These are phyloP conservation scores for Candida ovalis DNA, from an alignment of 805 yeast genomes.

Conservation along the genomic window DNA sequence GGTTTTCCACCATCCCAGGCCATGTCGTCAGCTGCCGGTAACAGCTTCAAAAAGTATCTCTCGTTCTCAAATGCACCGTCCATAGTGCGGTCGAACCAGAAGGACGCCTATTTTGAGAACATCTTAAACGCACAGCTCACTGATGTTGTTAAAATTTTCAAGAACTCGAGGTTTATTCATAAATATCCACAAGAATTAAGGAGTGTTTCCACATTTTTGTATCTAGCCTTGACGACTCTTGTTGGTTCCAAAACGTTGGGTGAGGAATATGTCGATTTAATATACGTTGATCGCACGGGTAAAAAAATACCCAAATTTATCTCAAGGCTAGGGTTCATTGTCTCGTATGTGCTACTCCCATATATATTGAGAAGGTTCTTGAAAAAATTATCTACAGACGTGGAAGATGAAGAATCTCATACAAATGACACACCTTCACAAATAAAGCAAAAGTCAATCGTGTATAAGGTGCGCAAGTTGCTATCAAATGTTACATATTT, in stretches of 20 bases:
- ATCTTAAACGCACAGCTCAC: constrained; percentile 51
- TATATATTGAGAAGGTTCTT: constrained; percentile 37
- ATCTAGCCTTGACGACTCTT: constrained; percentile 72
- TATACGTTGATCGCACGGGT: constrained; percentile 57
- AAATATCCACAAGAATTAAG: constrained; percentile 59
- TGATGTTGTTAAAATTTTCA: constrained; percentile 50
- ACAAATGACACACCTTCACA: constrained; percentile 3
- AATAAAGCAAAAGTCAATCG: neutral
- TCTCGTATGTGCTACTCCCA: constrained; percentile 63
- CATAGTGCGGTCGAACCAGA: constrained; percentile 88
- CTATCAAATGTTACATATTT: constrained; percentile 36
- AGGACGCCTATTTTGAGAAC: constrained; percentile 71
- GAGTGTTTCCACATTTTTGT: constrained; percentile 53
- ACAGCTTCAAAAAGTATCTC: constrained; percentile 24
- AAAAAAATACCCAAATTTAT: constrained; percentile 39
- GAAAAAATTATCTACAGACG: constrained; percentile 13
- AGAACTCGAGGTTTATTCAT: constrained; percentile 64
- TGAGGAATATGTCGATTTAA: constrained; percentile 86
- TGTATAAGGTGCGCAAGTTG: constrained; percentile 6
- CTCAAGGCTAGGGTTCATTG: constrained; percentile 54
- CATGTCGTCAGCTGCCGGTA: neutral
- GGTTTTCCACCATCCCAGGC: too few relatives aligned
- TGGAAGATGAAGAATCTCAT: constrained; percentile 17
- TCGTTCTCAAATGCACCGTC: constrained; percentile 87
- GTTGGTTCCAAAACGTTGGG: constrained; percentile 81